Conservation (phyloP, 306 rosid species). For the Cajanus cajan region DNA sequence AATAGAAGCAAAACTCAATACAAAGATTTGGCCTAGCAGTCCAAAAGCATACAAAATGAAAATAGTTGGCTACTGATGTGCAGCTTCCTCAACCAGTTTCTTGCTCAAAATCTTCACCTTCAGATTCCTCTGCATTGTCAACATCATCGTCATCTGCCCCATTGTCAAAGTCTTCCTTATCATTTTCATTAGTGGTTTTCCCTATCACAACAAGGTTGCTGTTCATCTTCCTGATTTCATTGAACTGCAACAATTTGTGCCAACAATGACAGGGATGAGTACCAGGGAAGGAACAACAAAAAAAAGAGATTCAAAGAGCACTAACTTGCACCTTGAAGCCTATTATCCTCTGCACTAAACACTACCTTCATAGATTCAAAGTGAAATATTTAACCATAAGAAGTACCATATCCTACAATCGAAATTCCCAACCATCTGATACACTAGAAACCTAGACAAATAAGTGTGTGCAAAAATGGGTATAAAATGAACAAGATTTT, state of each 20-base stretch:
- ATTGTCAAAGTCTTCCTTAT: constrained; percentile 73
- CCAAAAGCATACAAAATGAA: background rate
- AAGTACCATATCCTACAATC: background rate
- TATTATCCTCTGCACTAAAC: background rate
- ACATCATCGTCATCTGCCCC: constrained; percentile 65
- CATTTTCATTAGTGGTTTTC: constrained; percentile 62
- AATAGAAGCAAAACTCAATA: background rate
- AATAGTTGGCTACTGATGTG: background rate
- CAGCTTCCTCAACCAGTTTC: constrained; percentile 71
- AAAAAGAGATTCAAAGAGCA: background rate
- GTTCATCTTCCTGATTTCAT: constrained; percentile 70
- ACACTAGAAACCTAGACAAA: background rate
- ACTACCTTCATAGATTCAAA: background rate
- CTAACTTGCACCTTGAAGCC: background rate
- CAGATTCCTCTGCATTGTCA: constrained; percentile 87
- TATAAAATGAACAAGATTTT: background rate
- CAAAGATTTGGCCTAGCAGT: background rate
- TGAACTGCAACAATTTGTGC: constrained; percentile 54
- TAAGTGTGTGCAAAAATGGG: background rate
- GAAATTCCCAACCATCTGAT: background rate
- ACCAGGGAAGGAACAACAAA: background rate
- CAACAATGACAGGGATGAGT: constrained; percentile 5
- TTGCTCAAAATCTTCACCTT: constrained; percentile 92
- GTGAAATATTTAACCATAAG: background rate
- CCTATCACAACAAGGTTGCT: constrained; percentile 73